Conservation (phyloP, 257 asterid genomes). For the Solanum appendiculatum region DNA sequence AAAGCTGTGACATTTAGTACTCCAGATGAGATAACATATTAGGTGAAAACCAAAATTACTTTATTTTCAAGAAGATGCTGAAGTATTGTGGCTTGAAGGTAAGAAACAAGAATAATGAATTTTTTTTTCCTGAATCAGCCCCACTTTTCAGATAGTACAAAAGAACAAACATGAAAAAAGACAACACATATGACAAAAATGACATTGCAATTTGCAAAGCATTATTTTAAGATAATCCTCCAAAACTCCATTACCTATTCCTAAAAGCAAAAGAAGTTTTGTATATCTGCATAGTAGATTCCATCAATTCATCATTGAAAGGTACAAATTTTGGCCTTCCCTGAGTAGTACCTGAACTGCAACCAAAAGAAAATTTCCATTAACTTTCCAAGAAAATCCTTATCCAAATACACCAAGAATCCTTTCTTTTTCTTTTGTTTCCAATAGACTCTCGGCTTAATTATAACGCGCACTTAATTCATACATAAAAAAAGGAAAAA, state of each 20-base stretch:
- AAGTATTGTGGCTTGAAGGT: not conserved
- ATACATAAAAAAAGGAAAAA: not conserved
- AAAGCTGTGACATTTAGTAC: not conserved
- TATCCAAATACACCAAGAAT: not conserved
- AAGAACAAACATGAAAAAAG: not conserved
- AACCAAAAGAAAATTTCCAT: not conserved
- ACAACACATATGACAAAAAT: not conserved
- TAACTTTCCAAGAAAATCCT: not conserved
- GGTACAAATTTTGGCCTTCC: conserved; percentile 99
- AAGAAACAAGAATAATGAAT: not conserved
- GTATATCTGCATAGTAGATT: conserved; percentile 74
- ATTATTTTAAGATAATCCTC: not conserved
- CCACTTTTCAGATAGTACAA: not conserved
- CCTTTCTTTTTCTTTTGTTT: not conserved
- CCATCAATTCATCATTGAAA: conserved; percentile 90
- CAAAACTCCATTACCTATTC: conserved; percentile 45
- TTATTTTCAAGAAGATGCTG: not conserved
- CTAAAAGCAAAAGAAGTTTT: conserved; percentile 84
- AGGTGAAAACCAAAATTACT: not conserved
- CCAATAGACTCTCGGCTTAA: not conserved
- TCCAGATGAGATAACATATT: not conserved
- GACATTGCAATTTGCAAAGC: not conserved
- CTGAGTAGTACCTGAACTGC: conserved; percentile 94
- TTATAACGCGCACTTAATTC: not conserved
- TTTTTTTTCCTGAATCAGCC: not conserved